Evolutionary conservation across 345 rosid species (phyloP).

Genomic region (Fremontodendron californicum): DNA sequence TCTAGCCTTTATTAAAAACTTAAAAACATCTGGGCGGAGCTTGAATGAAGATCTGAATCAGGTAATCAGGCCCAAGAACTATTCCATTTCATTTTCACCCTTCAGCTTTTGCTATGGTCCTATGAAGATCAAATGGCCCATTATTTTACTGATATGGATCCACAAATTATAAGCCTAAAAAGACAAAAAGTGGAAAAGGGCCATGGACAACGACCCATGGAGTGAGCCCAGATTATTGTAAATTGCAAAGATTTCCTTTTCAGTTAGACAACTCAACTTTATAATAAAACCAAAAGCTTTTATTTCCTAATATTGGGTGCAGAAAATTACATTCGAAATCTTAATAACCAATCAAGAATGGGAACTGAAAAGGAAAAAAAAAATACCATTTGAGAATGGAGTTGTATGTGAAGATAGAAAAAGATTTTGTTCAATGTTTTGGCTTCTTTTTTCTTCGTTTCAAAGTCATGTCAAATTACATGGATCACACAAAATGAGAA

Average conservation of each 20-base stretch:
- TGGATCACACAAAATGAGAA: slow-evolving; percentile 9
- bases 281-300: neutral
- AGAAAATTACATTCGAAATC: neutral
- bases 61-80: neutral
- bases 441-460: neutral
- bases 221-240: neutral
- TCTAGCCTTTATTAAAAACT: too few species aligned
- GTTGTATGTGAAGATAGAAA: neutral
- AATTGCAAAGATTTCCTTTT: neutral
- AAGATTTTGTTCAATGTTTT: neutral
- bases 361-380: neutral
- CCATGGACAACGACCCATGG: too few species aligned
- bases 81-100: neutral
- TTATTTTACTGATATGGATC: neutral
- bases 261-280: neutral
- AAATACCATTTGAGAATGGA: neutral
- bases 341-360: neutral
- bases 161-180: too few species aligned
- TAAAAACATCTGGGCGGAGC: neutral
- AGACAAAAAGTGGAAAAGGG: neutral
- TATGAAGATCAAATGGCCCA: neutral
- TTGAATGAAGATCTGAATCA: neutral
- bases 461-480: neutral
- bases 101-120: neutral
- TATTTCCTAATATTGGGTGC: neutral